Evolutionary conservation across 148 eudicot genomes (phyloP).

Genomic region (Silene latifolia): DNA sequence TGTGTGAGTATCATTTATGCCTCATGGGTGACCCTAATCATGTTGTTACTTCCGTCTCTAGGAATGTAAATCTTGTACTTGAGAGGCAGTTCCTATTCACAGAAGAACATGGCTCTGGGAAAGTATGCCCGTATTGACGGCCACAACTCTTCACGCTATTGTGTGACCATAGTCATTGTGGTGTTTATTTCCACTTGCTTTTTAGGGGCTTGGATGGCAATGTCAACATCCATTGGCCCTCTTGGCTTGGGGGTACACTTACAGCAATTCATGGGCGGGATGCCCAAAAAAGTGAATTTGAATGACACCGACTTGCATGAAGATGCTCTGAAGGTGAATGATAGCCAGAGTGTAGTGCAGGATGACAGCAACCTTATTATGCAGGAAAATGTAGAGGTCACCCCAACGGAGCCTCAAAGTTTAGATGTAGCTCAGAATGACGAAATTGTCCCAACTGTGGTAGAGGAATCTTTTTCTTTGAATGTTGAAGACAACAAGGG

Average conservation of each 20-base stretch:
- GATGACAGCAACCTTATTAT: slow-evolving; percentile 20
- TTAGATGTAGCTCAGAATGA: slow-evolving; percentile 12
- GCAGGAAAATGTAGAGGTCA: slow-evolving; percentile 14
- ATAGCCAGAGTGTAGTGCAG: slow-evolving; percentile 12
- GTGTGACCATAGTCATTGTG: slow-evolving; percentile 34
- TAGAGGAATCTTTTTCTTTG: slow-evolving; percentile 16
- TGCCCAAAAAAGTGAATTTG: slow-evolving; percentile 3
- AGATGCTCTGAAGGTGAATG: slow-evolving; percentile 31
- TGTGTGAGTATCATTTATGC: neutral
- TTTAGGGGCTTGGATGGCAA: slow-evolving; percentile 51
- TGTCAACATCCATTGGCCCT: slow-evolving; percentile 37
- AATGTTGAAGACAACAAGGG: slow-evolving; percentile 14
- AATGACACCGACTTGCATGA: slow-evolving; percentile 24
- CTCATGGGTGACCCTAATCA: neutral
- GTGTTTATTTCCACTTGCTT: slow-evolving; percentile 51
- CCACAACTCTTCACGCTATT: slow-evolving; percentile 34
- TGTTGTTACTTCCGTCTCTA: neutral
- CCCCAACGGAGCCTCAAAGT: slow-evolving; percentile 20
- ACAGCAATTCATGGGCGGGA: slow-evolving; percentile 7
- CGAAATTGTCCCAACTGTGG: neutral
- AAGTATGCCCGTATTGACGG: slow-evolving; percentile 48
- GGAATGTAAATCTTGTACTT: slow-evolving; percentile 11
- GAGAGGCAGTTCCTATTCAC: neutral
- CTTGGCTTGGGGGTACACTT: slow-evolving; percentile 12
- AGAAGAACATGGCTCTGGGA: slow-evolving; percentile 37